Percentiles rank a stretch among this genome's conserved stretches.
Evolutionary conservation across 768 basidiomycete genomes (phyloP).

Genomic region (Lactifluus rugatus): DNA sequence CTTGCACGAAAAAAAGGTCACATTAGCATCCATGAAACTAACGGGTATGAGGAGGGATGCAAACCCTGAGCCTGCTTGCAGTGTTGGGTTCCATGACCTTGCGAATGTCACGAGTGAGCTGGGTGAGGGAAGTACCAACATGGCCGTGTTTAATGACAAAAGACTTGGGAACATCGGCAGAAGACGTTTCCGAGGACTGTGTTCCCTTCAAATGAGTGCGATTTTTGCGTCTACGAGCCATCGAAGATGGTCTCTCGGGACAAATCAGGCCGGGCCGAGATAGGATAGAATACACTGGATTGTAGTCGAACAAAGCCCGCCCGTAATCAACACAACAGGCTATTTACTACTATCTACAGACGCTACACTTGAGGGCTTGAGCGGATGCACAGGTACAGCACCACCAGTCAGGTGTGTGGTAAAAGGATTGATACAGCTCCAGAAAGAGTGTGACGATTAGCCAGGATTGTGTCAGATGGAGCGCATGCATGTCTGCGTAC

Average conservation of each 20-base stretch:
- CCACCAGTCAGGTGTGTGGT: conserved; percentile 10
- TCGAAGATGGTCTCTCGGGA: conserved; percentile 27
- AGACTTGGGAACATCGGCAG: conserved; percentile 59
- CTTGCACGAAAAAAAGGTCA: conserved; percentile 10
- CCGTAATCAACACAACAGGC: not conserved
- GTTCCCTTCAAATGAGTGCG: conserved; percentile 70
- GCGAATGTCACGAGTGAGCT: conserved; percentile 87
- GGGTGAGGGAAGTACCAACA: conserved; percentile 76
- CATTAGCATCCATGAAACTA: conserved; percentile 14
- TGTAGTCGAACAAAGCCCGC: not conserved
- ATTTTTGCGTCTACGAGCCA: conserved; percentile 72
- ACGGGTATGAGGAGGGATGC: conserved; percentile 17
- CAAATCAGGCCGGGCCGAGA: not conserved
- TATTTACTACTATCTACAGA: not conserved
- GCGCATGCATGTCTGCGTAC: not conserved
- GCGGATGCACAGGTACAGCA: conserved; percentile 8
- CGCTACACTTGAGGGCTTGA: conserved; percentile 12
- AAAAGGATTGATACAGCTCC: conserved; percentile 15
- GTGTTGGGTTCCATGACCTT: conserved; percentile 99
- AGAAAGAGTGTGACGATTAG: conserved; percentile 10
- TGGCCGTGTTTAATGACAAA: conserved; percentile 96
- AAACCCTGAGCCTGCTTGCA: conserved; percentile 79
- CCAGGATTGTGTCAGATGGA: not conserved
- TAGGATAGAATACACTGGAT: conserved; percentile 6
- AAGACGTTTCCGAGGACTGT: conserved; percentile 24